Base-by-base conservation (phyloP, 495 filamentous ascomycete genomes). In the Penicillium cosmopolitanum region DNA sequence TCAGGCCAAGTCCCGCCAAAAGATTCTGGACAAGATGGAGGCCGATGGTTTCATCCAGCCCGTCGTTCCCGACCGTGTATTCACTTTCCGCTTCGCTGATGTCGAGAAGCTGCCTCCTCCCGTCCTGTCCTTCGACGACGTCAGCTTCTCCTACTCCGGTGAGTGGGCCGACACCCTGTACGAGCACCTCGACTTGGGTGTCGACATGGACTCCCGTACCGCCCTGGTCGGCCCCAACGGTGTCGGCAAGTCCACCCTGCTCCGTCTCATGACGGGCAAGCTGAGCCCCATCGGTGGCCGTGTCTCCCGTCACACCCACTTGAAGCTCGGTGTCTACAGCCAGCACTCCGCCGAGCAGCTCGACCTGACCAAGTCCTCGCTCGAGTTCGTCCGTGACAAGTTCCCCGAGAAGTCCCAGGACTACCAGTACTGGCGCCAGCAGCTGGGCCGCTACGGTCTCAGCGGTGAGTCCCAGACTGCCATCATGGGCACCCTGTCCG, bases 21-120 rank as follows among this genome's bases (percentile, higher is more conserved):
- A 98, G 91, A 98, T 98, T 75, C 85, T 98, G 57, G 95, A 98
- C 85, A 98, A 98, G 85, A 98, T 98, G 95, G 95, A 98, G 82
- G 96, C 95, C 56, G 95, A 98, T 66, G 95, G 95, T 63, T 93
- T 98, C 75, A 97, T 98, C 68, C 89, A 98, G 80, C 89, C 90
- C 31, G 91, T 98, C 56, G 75, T 84, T 60, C 73, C 84, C 58
- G 95, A 98, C 77, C 84, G 89, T 47, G 91, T 97, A 68, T 98
- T 98, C 83, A 92, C 91, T 53, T 98, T 98, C 88, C 89, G 95
- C 72, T 98, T 98, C 77, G 96, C 95, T 56, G 92, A 97, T 67
- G 95, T 98, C 50, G 95, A 98, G 72, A 98, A 98, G 82, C 87
- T 98, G 36, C 95, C 95, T 28, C 95, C 95, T 55, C 95, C 95